phyloP scores from a whole-genome alignment of 2,329 filamentous ascomycete genomes.

The Hypoxylon sp. region DNA sequence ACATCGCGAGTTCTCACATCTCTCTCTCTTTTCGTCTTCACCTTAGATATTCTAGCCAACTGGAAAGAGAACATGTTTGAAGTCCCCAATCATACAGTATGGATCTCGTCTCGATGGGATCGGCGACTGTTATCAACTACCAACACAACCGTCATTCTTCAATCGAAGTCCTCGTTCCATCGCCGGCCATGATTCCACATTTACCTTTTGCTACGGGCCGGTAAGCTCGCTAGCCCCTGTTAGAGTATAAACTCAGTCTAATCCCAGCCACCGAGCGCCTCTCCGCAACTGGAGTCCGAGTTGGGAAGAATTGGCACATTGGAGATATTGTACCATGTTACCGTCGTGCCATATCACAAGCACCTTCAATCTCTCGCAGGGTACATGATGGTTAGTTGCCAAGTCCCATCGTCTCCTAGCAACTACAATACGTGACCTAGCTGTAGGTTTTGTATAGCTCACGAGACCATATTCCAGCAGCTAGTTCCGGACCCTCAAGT shows the following conservation, averaged over 20 bases:
- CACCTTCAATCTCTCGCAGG: neutral
- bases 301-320: conserved; percentile 12
- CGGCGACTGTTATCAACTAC: neutral
- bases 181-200: conserved; percentile 26
- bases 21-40: neutral
- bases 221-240: conserved; percentile 1
- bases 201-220: conserved; percentile 33
- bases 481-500: conserved; percentile 22
- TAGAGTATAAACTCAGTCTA: conserved; percentile 21
- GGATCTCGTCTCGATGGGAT: neutral
- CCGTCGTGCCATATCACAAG: conserved; percentile 31
- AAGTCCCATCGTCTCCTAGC: neutral
- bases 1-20: neutral
- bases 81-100: neutral
- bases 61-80: neutral
- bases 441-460: conserved; percentile 13
- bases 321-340: conserved; percentile 19
- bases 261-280: conserved; percentile 15
- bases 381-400: conserved; percentile 10
- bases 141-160: conserved; percentile 1
- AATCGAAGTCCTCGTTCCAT: neutral
- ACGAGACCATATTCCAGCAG: conserved; percentile 24
- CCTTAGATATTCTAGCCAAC: neutral
- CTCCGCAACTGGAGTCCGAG: conserved; percentile 35
- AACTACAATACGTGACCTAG: neutral